Conservation (phyloP, 78 protist species). For the Anaeramoeba flamelloides region DNA sequence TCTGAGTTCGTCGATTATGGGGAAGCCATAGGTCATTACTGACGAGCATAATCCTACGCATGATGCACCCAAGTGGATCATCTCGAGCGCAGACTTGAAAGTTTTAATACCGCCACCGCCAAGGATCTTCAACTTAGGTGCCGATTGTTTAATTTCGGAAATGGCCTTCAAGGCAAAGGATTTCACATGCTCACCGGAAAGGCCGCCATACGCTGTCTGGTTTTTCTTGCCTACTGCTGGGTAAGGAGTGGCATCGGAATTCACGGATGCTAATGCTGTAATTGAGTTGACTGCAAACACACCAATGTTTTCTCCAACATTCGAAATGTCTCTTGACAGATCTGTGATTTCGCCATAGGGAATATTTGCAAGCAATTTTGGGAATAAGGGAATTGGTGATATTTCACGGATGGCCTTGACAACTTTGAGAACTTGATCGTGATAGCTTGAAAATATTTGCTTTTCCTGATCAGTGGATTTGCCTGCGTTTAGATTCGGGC, state of each 20-base stretch:
- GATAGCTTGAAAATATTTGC: background rate
- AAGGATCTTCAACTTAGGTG: constrained; percentile 8
- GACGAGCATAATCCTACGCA: constrained; percentile 13
- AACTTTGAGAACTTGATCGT: constrained; percentile 3
- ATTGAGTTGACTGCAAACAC: constrained; percentile 15
- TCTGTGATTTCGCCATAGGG: constrained; percentile 10
- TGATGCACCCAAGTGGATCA: constrained; percentile 12
- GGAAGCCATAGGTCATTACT: constrained; percentile 4
- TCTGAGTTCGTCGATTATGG: background rate
- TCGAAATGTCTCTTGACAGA: constrained; percentile 4
- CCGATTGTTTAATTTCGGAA: background rate
- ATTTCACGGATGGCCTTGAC: background rate
- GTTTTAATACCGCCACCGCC: constrained; percentile 11
- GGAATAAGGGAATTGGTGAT: constrained; percentile 3
- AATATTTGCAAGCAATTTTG: constrained; percentile 1
- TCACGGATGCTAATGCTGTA: background rate
- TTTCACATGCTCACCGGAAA: background rate
- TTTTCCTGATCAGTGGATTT: background rate
- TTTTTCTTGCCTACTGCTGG: constrained; percentile 6
- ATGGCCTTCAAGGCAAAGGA: constrained; percentile 16
- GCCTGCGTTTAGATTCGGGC: constrained; percentile 25
- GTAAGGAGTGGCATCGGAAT: background rate
- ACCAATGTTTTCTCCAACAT: constrained; percentile 9
- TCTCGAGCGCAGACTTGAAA: constrained; percentile 7
- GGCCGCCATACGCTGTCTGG: constrained; percentile 7